Conservation (phyloP, 1,284 basidiomycete genomes). For the Somion occarium region DNA sequence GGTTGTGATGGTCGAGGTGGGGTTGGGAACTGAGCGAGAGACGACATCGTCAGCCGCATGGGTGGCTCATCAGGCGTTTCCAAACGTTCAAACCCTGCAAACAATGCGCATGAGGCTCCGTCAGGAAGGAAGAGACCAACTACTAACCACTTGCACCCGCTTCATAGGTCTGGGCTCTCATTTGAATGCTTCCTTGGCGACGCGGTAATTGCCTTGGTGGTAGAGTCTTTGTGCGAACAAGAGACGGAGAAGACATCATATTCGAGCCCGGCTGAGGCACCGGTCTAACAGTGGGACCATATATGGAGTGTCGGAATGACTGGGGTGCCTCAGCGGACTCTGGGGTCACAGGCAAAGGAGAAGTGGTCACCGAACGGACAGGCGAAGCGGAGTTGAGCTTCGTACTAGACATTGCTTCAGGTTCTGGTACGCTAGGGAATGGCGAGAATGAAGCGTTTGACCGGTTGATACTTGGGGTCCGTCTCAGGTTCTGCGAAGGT, state of each 20-base stretch:
- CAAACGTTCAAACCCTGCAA: constrained; percentile 8
- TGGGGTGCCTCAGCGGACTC: neutral
- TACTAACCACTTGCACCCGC: constrained; percentile 1
- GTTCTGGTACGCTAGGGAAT: constrained; percentile 13
- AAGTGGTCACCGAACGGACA: neutral
- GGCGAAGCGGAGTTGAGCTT: neutral
- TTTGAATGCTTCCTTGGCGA: neutral
- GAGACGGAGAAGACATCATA: neutral
- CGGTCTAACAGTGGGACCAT: neutral
- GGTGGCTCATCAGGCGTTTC: constrained; percentile 17
- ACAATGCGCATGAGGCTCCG: neutral
- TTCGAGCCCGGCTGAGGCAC: neutral
- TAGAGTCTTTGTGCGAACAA: constrained; percentile 8
- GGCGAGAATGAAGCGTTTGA: constrained; percentile 11
- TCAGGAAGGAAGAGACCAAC: neutral
- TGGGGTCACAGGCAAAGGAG: neutral
- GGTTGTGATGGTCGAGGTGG: constrained; percentile 36
- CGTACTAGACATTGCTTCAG: neutral
- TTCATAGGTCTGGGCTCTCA: neutral
- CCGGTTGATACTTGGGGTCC: constrained; percentile 6
- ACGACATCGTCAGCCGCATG: constrained; percentile 21
- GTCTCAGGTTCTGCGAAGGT: constrained; percentile 6
- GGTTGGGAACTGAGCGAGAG: constrained; percentile 33
- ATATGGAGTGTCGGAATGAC: neutral
- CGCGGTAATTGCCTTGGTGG: constrained; percentile 9